Evolutionary conservation across 2,329 filamentous ascomycete species (phyloP).

Genomic region (Nigrograna mackinnonii): DNA sequence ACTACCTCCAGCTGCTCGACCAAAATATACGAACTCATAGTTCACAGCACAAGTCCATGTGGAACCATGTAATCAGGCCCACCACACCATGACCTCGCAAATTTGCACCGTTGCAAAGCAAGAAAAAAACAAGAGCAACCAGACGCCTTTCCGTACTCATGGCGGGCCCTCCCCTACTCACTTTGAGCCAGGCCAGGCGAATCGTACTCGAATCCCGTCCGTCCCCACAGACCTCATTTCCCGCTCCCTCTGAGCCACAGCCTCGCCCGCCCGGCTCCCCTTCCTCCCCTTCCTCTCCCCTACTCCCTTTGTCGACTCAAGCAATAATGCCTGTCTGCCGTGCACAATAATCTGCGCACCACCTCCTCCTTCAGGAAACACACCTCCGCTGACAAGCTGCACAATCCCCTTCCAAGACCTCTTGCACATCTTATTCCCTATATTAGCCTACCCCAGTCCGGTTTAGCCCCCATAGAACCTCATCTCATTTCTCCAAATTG

Average conservation of each 20-base stretch:
- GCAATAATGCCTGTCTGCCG: too few relatives aligned
- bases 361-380: conserved; percentile 6
- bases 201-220: too few relatives aligned
- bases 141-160: too few relatives aligned
- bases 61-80: not conserved
- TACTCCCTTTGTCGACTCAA: too few relatives aligned
- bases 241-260: conserved; percentile 24
- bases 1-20: not conserved
- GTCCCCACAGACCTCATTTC: conserved; percentile 28
- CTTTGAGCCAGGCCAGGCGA: too few relatives aligned
- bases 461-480: not conserved
- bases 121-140: too few relatives aligned
- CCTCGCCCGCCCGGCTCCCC: conserved; percentile 26
- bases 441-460: conserved; percentile 2
- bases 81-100: too few relatives aligned
- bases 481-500: conserved; percentile 8
- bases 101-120: too few relatives aligned
- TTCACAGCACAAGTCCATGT: not conserved
- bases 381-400: conserved; percentile 7
- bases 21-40: not conserved
- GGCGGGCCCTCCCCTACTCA: too few relatives aligned
- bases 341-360: not conserved
- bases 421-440: not conserved
- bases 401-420: conserved; percentile 1
- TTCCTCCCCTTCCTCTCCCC: too few relatives aligned